A percentile compares a stretch with the other conserved stretches of the same genome.
phyloP scores from a whole-genome alignment of 192 early-diverging fungal genomes.

The Backusella psychrophila region DNA sequence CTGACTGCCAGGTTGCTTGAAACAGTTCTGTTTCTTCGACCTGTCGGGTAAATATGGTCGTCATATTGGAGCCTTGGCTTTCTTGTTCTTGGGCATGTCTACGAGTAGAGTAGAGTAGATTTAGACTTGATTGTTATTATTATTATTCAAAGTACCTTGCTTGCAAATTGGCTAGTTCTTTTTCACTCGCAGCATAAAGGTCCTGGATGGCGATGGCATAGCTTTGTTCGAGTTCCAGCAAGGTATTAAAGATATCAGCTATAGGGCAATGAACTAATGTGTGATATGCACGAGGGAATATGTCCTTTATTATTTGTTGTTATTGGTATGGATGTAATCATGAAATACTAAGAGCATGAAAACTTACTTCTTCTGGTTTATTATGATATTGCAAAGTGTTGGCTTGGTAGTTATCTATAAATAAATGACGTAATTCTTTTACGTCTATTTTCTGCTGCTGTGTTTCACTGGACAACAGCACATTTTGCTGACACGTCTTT shows the following conservation, averaged over 20 bases:
- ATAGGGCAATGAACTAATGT: constrained; percentile 58
- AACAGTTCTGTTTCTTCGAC: constrained; percentile 48
- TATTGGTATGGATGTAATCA: neutral
- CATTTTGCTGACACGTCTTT: constrained; percentile 21
- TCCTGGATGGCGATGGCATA: constrained; percentile 48
- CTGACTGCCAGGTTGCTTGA: constrained; percentile 52
- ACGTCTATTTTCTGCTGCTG: neutral
- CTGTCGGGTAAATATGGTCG: constrained; percentile 36
- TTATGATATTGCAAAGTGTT: constrained; percentile 46
- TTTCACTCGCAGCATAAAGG: constrained; percentile 9
- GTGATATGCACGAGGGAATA: constrained; percentile 56
- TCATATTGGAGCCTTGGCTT: constrained; percentile 6
- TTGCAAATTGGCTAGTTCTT: neutral
- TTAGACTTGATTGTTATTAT: neutral
- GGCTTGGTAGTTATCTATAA: constrained; percentile 38
- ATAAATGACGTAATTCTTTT: constrained; percentile 24
- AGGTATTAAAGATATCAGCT: constrained; percentile 51
- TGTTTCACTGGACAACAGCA: neutral
- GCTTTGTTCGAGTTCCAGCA: constrained; percentile 54
- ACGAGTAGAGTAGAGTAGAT: neutral
- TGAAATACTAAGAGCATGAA: neutral
- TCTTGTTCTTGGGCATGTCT: constrained; percentile 27
- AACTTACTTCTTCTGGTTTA: constrained; percentile 44
- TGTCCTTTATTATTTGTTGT: constrained; percentile 38
- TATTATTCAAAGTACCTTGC: neutral